Evolutionary conservation across 169 alveolate species (phyloP), one percentile per base, ranked within the genome.

Genomic region (Plasmodium gallinaceum): DNA sequence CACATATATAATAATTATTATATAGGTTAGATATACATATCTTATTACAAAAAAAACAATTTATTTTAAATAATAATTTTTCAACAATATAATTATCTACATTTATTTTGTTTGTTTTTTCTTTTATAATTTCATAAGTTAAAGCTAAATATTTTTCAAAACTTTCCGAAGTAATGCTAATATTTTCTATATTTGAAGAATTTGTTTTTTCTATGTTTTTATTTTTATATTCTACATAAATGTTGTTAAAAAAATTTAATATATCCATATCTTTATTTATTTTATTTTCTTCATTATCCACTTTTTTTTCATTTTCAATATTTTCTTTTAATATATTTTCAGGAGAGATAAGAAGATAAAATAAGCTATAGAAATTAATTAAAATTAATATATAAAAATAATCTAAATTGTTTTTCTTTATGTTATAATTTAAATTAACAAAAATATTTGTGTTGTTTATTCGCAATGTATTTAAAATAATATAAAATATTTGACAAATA

Each of bases 1-100:
- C 74, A 57, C 91, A 83, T 43, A 83, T 69, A 42, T 83, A 83
- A 83, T 83, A 83, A 83, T 68, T 39, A 58, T 83, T 83, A 68
- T 83, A 83, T 62, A 83, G 42, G 66, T 83, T 83, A 3, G 91
- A 68, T 20, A 83, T 9, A 42, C 74, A 51, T 37, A 58, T 43
- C 12, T 66, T 83, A 52, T 58, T 64, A 83, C 91, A 83, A 20
- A 83, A 37, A 16, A 57, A 24, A 26, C 91, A 83, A 43, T 58
- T 66, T 10, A 83, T 43, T 83, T 68, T 68, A 83, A 83, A 83
- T 52, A 26, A 66, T 5, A 68, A 51, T 69, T 72, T 71, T 64
- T 83, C 74, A 68, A 83, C 0, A 37, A 68, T 54, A 20, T 83
- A 52, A 46, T 52, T 42, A 61, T 83, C 91, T 16, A 20, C 45